A percentile compares a stretch with the other conserved stretches of the same genome.
Conservation (phyloP, 148 eudicot species). For the Cornus controversa region DNA sequence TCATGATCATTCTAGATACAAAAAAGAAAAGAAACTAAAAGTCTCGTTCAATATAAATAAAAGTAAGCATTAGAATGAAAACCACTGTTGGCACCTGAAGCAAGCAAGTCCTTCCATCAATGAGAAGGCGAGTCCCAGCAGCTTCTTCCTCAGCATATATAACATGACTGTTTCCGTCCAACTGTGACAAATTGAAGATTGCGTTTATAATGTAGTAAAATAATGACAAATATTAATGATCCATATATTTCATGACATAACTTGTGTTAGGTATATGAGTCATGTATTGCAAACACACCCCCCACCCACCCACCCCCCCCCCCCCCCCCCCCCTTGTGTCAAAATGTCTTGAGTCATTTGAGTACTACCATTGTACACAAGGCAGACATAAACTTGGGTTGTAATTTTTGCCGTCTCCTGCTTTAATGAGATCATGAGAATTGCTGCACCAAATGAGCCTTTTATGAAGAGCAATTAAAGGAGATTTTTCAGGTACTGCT, state of each 20-base stretch:
- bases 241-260: not conserved
- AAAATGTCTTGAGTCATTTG: too few relatives aligned
- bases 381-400: too few relatives aligned
- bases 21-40: conserved; percentile 7
- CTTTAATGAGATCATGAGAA: too few relatives aligned
- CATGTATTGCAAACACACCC: too few relatives aligned
- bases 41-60: conserved; percentile 17
- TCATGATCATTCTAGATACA: conserved; percentile 87
- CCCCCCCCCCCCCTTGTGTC: too few relatives aligned
- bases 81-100: conserved; percentile 64
- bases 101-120: conserved; percentile 99
- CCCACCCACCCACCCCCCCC: too few relatives aligned
- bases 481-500: too few relatives aligned
- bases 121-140: conserved; percentile 98
- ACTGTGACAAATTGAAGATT: conserved; percentile 41
- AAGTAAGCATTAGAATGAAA: conserved; percentile 10
- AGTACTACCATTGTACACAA: too few relatives aligned
- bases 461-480: too few relatives aligned
- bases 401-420: too few relatives aligned
- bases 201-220: not conserved
- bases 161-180: conserved; percentile 97
- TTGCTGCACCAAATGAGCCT: too few relatives aligned
- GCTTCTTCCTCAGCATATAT: conserved; percentile 99
- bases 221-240: not conserved
- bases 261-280: not conserved